Evolutionary conservation across 441 rosid genomes (phyloP).

Genomic region (Brassica balearica): DNA sequence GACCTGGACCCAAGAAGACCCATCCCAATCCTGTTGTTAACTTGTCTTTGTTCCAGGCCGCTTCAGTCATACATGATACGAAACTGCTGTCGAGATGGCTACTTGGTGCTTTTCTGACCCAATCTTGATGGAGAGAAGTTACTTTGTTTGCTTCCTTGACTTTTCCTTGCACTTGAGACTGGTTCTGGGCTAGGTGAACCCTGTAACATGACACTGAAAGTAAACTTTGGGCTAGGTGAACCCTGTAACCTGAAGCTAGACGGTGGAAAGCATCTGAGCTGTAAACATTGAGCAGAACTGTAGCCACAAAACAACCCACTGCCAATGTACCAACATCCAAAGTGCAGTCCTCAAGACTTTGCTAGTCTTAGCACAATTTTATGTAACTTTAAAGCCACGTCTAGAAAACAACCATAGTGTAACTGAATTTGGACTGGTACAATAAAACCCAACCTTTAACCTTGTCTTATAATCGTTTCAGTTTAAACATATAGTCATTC

Average conservation of each 20-base stretch:
- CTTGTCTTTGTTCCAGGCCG: neutral
- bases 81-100: neutral
- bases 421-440: conserved; percentile 9
- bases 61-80: too few species aligned
- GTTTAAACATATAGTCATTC: neutral
- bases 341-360: neutral
- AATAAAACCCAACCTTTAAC: neutral
- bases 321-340: neutral
- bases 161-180: neutral
- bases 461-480: neutral
- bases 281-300: neutral
- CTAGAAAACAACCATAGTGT: neutral
- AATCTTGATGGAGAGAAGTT: neutral
- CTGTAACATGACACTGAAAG: too few species aligned
- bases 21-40: neutral
- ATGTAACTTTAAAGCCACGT: neutral
- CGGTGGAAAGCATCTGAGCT: neutral
- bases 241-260: neutral
- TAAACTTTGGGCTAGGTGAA: neutral
- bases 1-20: neutral
- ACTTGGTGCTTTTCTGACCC: neutral
- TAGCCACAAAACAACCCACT: neutral
- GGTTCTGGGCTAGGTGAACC: neutral
- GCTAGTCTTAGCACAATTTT: conserved; percentile 2
- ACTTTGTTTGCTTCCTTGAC: neutral